Evolutionary conservation across 2,329 filamentous ascomycete genomes (phyloP).

Genomic region (Colletotrichum sp.): DNA sequence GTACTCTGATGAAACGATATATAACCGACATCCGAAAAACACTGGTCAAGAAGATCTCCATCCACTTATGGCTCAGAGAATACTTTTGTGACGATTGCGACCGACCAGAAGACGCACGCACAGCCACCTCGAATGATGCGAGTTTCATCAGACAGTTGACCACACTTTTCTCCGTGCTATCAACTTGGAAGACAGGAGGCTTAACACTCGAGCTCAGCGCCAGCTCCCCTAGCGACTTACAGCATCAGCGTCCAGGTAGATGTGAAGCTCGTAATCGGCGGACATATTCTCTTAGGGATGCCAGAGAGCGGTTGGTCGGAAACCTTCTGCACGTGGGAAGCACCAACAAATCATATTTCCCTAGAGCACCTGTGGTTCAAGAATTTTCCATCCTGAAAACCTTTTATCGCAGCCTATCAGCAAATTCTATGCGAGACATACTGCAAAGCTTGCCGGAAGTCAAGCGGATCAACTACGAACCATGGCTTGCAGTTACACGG

Average conservation of each 20-base stretch:
- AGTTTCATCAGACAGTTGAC: not conserved
- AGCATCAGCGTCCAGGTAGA: not conserved
- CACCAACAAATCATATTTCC: not conserved
- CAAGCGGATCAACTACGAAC: not conserved
- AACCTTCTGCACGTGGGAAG: not conserved
- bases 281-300: not conserved
- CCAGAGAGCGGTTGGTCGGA: not conserved
- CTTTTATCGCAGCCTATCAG: not conserved
- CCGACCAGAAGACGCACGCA: not conserved
- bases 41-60: not conserved
- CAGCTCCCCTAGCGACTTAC: not conserved
- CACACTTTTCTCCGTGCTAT: not conserved
- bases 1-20: not conserved
- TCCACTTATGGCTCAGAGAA: not conserved
- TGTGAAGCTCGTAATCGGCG: not conserved
- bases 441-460: not conserved
- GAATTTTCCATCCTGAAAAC: not conserved
- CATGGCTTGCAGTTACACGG: not conserved
- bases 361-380: not conserved
- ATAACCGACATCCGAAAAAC: not conserved
- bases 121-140: not conserved
- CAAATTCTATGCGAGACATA: not conserved
- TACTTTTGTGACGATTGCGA: not conserved
- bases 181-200: not conserved
- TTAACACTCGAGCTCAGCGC: not conserved